A percentile compares a stretch with the other conserved stretches of the same genome.
Evolutionary conservation across 495 filamentous ascomycete genomes (phyloP).

Genomic region (Jackrogersella minutella): DNA sequence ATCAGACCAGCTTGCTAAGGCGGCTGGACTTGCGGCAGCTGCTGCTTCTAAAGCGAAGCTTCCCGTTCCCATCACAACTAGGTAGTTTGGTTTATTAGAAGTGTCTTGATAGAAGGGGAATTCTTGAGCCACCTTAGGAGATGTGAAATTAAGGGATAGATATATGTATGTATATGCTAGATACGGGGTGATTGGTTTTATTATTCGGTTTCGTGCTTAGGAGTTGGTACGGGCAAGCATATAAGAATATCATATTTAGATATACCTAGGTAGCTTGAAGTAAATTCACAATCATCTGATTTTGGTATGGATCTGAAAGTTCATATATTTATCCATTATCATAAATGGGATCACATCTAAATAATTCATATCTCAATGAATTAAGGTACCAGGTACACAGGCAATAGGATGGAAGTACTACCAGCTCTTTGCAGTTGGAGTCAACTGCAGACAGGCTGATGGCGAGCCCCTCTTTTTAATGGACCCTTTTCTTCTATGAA

Average conservation of each 20-base stretch:
- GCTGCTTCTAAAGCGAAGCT: constrained; percentile 63
- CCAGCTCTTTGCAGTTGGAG: too few relatives aligned
- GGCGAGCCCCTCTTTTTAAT: background rate
- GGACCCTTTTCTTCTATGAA: background rate
- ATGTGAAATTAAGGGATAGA: constrained; percentile 5
- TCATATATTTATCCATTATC: background rate
- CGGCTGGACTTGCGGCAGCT: constrained; percentile 63
- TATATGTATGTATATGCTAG: constrained; percentile 13
- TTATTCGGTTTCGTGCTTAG: constrained; percentile 19
- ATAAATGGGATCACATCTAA: too few relatives aligned
- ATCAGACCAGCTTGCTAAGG: constrained; percentile 73
- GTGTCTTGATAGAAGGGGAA: background rate
- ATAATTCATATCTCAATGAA: too few relatives aligned
- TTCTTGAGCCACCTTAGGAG: background rate
- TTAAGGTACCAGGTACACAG: too few relatives aligned
- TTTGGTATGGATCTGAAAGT: background rate
- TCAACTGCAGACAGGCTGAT: background rate
- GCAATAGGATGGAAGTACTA: too few relatives aligned
- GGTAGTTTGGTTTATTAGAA: constrained; percentile 43
- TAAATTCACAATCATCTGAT: background rate
- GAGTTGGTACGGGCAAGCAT: constrained; percentile 14
- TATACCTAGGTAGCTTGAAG: background rate
- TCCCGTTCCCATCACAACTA: constrained; percentile 55
- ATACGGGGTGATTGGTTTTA: constrained; percentile 17
- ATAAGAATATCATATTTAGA: background rate